A percentile compares a stretch with the other conserved stretches of the same genome.
Conservation (phyloP, 2,329 filamentous ascomycete species). For the Penicillium expansum region DNA sequence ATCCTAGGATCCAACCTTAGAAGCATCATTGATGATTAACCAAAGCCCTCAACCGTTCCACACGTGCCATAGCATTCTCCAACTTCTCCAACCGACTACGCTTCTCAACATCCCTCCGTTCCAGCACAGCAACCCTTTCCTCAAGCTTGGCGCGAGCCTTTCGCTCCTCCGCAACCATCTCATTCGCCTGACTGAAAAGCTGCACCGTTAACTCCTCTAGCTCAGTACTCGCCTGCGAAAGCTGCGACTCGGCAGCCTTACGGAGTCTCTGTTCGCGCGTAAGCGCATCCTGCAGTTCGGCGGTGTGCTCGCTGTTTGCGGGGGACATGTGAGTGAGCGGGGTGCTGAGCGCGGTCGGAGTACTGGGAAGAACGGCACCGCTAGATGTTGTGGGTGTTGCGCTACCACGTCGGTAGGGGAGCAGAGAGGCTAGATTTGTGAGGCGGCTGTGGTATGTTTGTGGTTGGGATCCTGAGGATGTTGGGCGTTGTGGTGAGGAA, state of each 20-base stretch:
- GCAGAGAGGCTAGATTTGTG: slow-evolving; percentile 39
- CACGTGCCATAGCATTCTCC: slow-evolving; percentile 56
- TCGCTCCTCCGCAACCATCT: slow-evolving; percentile 64
- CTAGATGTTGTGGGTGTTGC: slow-evolving; percentile 31
- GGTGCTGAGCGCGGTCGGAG: slow-evolving; percentile 8
- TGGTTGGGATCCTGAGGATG: slow-evolving; percentile 26
- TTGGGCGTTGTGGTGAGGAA: slow-evolving; percentile 41
- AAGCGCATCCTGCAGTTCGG: slow-evolving; percentile 54
- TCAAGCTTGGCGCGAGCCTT: slow-evolving; percentile 55
- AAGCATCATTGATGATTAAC: slow-evolving; percentile 37
- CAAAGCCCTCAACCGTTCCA: slow-evolving; percentile 57
- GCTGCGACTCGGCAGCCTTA: slow-evolving; percentile 56
- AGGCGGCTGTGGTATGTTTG: slow-evolving; percentile 36
- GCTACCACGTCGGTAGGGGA: slow-evolving; percentile 39
- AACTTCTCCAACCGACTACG: slow-evolving; percentile 53
- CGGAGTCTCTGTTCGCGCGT: slow-evolving; percentile 55
- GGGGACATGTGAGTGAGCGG: slow-evolving; percentile 18
- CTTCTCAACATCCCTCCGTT: slow-evolving; percentile 50
- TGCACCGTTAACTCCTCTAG: slow-evolving; percentile 61
- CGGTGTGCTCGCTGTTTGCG: slow-evolving; percentile 25
- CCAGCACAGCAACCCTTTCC: slow-evolving; percentile 47
- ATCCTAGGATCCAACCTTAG: neutral
- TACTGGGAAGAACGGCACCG: slow-evolving; percentile 19
- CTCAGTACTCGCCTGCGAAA: slow-evolving; percentile 55
- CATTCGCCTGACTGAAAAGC: slow-evolving; percentile 63